Evolutionary conservation across 140 eudicot genomes (phyloP).

Genomic region (Cichorium intybus): DNA sequence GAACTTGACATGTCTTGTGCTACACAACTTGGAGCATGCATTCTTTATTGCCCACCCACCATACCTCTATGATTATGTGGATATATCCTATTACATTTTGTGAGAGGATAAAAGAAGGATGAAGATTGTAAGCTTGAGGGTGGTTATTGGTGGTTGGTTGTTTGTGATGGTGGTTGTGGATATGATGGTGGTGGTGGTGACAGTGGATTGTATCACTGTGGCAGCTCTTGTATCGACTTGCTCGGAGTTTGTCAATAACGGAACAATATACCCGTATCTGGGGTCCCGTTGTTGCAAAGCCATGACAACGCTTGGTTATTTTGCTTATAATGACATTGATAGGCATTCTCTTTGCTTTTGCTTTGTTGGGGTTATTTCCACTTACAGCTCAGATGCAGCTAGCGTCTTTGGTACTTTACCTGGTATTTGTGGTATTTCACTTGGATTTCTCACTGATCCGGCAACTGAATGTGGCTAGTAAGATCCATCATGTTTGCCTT

Average conservation of each 20-base stretch:
- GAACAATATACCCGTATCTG: conserved; percentile 51
- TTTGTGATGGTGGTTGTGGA: conserved; percentile 9
- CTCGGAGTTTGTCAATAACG: conserved; percentile 49
- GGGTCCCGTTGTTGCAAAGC: conserved; percentile 75
- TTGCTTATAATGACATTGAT: conserved; percentile 33
- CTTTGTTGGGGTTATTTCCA: conserved; percentile 46
- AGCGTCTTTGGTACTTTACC: conserved; percentile 61
- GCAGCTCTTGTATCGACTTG: conserved; percentile 55
- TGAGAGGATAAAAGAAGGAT: not conserved
- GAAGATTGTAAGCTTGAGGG: conserved; percentile 7
- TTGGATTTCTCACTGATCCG: conserved; percentile 64
- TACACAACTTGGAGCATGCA: not conserved
- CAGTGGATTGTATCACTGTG: conserved; percentile 55
- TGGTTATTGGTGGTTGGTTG: conserved; percentile 11
- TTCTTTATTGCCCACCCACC: conserved; percentile 8
- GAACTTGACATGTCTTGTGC: too few species aligned
- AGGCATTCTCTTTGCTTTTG: conserved; percentile 49
- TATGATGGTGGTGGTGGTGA: conserved; percentile 1
- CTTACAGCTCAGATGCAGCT: conserved; percentile 42
- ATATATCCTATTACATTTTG: not conserved
- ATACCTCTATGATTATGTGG: not conserved
- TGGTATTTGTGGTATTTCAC: conserved; percentile 74
- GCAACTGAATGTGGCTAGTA: conserved; percentile 54
- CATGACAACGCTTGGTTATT: conserved; percentile 39
- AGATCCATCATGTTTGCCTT: conserved; percentile 1